Evolutionary conservation across 768 basidiomycete genomes (phyloP), one percentile per base, ranked within the genome.

Genomic region (Boletus eberwhitei): DNA sequence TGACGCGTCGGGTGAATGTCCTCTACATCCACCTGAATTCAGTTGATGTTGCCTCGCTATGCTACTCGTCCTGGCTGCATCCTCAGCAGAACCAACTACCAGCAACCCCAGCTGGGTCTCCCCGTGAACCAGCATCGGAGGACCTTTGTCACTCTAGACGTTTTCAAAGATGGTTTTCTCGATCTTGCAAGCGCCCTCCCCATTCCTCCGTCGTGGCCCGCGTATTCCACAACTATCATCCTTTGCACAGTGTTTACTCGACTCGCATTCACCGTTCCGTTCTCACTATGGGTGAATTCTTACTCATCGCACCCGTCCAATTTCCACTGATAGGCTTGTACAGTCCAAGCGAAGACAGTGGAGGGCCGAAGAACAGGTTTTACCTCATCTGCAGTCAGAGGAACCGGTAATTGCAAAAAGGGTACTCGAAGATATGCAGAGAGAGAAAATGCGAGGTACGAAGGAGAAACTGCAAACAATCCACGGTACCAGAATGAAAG

Each of bases 151-250:
- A 61, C 56, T 52, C 40, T 71, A 43, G 67, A 68, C 47, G 43
- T 66, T 40, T 67, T 85, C 51, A 77, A 79, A 35, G 77, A 90
- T 63, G 84, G 82, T 11, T 90, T 91, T 64, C 75, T 91, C 14
- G 90, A 92, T 75, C 73, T 91, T 46, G 86, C 90, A 22, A 65
- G 82, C 36, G 88, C 87, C 4, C 73, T 91, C n/a, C 90, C 90
- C 2, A 74, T 82, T 59, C 88, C 90, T 22, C 75, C 84, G 1
- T 79, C 78, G 11, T 75, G 83, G 58, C 89, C 90, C 0, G 71
- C 83, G 0, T 92, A 92, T 70, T 81, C 90, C 7, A 79, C 83
- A 2, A 85, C 88, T 2, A 90, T 93, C 54, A 85, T 92, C 48
- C 64, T 90, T 4, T 76, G 83, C 52, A 85, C 90, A 3, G 65